Percentiles rank a stretch among this genome's conserved stretches.
Conservation (phyloP, 441 rosid genomes). For the Dalechampia spathulata region DNA sequence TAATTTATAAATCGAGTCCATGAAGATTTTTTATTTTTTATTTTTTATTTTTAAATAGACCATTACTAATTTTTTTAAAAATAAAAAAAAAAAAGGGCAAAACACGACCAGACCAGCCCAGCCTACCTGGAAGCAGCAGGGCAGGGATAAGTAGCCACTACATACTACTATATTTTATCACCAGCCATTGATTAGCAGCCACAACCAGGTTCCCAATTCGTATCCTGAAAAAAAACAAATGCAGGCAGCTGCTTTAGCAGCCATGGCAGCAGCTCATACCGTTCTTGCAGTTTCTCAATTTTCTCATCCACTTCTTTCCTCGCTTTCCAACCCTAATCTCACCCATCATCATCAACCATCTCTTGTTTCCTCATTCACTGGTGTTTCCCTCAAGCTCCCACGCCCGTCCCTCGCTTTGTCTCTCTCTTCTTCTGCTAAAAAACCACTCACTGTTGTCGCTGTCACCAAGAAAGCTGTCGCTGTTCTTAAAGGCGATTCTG, state of each 20-base stretch:
- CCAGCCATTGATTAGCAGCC: no score
- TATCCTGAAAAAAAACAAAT: constrained; percentile 7
- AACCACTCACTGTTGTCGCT: constrained; percentile 40
- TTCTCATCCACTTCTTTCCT: constrained; percentile 18
- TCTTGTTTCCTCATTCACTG: constrained; percentile 41
- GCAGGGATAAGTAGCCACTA: no score
- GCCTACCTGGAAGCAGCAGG: no score
- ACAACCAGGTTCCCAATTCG: no score
- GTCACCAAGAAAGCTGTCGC: constrained; percentile 81
- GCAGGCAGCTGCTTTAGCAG: constrained; percentile 36
- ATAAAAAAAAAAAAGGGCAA: no score
- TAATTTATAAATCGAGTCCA: no score
- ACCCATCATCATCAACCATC: no score
- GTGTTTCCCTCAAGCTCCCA: constrained; percentile 36
- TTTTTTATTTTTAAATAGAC: no score
- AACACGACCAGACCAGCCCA: no score
- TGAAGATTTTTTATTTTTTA: no score
- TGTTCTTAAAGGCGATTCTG: constrained; percentile 66
- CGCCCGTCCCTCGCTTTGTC: constrained; percentile 32
- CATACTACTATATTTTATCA: no score
- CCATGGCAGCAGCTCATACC: constrained; percentile 59
- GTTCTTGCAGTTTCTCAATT: constrained; percentile 33
- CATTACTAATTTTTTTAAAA: no score
- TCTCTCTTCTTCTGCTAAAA: constrained; percentile 22
- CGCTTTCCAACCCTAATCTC: constrained; percentile 16